Conservation (phyloP, 495 filamentous ascomycete species). For the Pyronema domesticum region DNA sequence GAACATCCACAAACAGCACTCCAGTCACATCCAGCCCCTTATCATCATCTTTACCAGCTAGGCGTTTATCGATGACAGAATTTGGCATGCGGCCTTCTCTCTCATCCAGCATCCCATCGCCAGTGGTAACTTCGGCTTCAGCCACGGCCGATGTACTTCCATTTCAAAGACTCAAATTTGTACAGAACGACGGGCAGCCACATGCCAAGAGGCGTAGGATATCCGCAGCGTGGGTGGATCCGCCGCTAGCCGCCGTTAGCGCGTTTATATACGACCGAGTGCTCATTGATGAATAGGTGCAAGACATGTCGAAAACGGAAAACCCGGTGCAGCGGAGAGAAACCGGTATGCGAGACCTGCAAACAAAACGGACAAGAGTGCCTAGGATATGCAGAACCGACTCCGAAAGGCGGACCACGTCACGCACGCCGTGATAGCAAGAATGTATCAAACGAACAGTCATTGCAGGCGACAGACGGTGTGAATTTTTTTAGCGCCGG, state of each 20-base stretch:
- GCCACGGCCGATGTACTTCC: background rate
- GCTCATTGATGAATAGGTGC: slow-evolving; percentile 34
- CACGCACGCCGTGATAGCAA: background rate
- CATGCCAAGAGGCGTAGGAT: slow-evolving; percentile 65
- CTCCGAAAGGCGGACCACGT: background rate
- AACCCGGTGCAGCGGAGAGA: slow-evolving; percentile 65
- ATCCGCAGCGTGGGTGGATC: slow-evolving; percentile 51
- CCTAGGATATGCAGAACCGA: slow-evolving; percentile 38
- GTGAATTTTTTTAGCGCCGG: background rate
- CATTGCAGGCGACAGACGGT: background rate
- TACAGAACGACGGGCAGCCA: slow-evolving; percentile 64
- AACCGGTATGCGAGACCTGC: slow-evolving; percentile 57
- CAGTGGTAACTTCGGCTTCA: background rate
- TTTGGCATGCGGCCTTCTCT: background rate
- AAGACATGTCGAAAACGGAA: slow-evolving; percentile 67
- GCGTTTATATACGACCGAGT: slow-evolving; percentile 7
- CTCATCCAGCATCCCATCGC: background rate
- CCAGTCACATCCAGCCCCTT: background rate
- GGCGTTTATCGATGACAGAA: background rate
- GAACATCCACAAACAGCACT: background rate
- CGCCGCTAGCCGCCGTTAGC: slow-evolving; percentile 3
- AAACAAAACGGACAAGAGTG: slow-evolving; percentile 56
- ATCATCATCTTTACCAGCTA: background rate
- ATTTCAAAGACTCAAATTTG: slow-evolving; percentile 31
- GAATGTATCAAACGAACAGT: background rate